Conservation (phyloP, 1,284 basidiomycete genomes). For the Xanthoconium separans region DNA sequence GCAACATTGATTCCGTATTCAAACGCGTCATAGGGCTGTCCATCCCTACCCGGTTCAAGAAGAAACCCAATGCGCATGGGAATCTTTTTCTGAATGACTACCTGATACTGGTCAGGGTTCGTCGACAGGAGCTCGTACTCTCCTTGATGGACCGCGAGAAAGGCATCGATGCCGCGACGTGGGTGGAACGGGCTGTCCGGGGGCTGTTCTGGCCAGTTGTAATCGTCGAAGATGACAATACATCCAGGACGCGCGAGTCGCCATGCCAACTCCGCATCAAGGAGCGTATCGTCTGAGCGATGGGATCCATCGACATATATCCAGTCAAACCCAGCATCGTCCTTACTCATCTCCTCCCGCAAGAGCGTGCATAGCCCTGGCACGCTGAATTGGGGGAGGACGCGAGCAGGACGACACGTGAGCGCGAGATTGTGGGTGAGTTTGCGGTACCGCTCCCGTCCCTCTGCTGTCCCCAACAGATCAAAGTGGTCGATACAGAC, state of each 20-base stretch:
- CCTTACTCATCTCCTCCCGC: constrained; percentile 41
- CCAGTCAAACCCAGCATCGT: constrained; percentile 51
- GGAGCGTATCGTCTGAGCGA: constrained; percentile 56
- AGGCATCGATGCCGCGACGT: constrained; percentile 54
- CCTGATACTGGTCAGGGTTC: constrained; percentile 44
- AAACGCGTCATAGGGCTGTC: constrained; percentile 25
- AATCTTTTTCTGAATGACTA: constrained; percentile 47
- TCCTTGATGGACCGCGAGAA: constrained; percentile 48
- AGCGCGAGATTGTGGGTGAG: constrained; percentile 47
- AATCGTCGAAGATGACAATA: constrained; percentile 59
- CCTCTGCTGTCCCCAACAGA: constrained; percentile 48
- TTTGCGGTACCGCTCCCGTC: constrained; percentile 44
- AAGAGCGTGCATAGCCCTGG: constrained; percentile 50
- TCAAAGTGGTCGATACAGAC: constrained; percentile 62
- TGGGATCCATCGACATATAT: constrained; percentile 61
- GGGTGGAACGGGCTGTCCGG: constrained; percentile 52
- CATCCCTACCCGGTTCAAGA: constrained; percentile 8
- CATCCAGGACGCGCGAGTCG: constrained; percentile 50
- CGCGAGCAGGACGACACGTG: constrained; percentile 43
- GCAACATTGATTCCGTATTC: constrained; percentile 51
- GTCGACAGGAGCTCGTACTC: constrained; percentile 45
- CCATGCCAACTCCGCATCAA: constrained; percentile 61
- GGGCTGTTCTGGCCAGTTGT: constrained; percentile 51
- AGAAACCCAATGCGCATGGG: constrained; percentile 59
- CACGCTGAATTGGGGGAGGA: constrained; percentile 53